Evolutionary conservation across 2,329 filamentous ascomycete genomes (phyloP).

Genomic region (Neurospora sp.): DNA sequence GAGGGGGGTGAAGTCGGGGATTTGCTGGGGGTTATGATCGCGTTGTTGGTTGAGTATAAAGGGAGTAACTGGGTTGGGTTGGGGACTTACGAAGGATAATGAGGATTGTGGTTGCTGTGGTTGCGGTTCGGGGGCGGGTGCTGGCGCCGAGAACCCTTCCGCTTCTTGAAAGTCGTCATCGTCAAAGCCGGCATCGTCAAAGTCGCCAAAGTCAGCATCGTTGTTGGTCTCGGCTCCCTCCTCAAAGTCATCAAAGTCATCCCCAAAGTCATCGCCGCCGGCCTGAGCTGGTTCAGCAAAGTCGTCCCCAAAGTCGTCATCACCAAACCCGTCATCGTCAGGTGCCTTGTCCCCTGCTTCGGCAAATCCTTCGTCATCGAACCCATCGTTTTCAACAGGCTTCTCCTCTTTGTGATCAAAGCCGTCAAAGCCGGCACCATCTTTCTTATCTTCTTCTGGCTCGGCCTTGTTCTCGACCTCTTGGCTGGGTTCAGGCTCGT

Average conservation of each 20-base stretch:
- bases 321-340: slow-evolving; percentile 40
- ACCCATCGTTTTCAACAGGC: slow-evolving; percentile 20
- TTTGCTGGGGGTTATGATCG: slow-evolving; percentile 36
- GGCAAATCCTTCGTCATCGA: slow-evolving; percentile 16
- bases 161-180: slow-evolving; percentile 54
- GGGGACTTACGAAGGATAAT: slow-evolving; percentile 20
- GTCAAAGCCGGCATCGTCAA: slow-evolving; percentile 33
- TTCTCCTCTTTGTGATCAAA: neutral
- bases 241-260: slow-evolving; percentile 54
- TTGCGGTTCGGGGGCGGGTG: slow-evolving; percentile 16
- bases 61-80: neutral
- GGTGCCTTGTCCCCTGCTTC: slow-evolving; percentile 22
- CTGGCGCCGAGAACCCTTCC: slow-evolving; percentile 24
- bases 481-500: neutral
- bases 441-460: neutral
- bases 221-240: slow-evolving; percentile 39
- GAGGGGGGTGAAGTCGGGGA: slow-evolving; percentile 57
- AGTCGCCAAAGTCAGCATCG: slow-evolving; percentile 54
- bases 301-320: slow-evolving; percentile 38
- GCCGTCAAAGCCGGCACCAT: neutral
- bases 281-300: slow-evolving; percentile 21
- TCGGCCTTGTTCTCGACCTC: neutral
- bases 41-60: slow-evolving; percentile 15
- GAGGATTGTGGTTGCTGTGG: slow-evolving; percentile 25
- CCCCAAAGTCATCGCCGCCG: slow-evolving; percentile 34